Percentiles rank a stretch among this genome's conserved stretches.
Conservation (phyloP, 495 filamentous ascomycete species). For the Aspergillus haitiensis region DNA sequence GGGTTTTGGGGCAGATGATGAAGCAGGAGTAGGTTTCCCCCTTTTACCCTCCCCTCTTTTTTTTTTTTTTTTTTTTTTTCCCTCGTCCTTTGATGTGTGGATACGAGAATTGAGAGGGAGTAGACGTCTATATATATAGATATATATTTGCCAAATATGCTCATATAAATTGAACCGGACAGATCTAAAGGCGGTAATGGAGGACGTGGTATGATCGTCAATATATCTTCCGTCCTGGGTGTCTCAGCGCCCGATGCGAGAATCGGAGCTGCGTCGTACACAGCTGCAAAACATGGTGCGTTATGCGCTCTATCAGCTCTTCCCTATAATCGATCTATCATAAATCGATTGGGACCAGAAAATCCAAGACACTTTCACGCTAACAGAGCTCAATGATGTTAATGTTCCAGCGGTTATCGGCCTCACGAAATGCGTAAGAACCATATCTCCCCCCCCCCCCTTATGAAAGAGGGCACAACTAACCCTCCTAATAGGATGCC, state of each 20-base stretch:
- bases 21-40: slow-evolving; percentile 40
- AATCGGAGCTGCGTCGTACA: slow-evolving; percentile 36
- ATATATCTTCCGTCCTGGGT: slow-evolving; percentile 34
- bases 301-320: neutral
- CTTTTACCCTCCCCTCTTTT: neutral
- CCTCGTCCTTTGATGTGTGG: neutral
- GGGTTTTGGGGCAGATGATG: slow-evolving; percentile 51
- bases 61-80: neutral
- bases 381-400: neutral
- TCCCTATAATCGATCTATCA: neutral
- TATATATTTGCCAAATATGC: neutral
- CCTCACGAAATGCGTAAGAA: slow-evolving; percentile 40
- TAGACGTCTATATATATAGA: neutral
- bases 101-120: too few species aligned
- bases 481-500: slow-evolving; percentile 33
- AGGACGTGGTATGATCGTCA: slow-evolving; percentile 34
- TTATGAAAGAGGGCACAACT: neutral
- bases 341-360: neutral
- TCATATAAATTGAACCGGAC: neutral
- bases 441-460: neutral
- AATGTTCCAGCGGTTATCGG: slow-evolving; percentile 33
- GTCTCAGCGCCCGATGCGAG: slow-evolving; percentile 21
- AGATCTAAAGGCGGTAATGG: slow-evolving; percentile 23
- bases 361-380: neutral
- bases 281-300: slow-evolving; percentile 46